These are phyloP conservation scores for Leptoxyphium fumago DNA, from an alignment of 2,329 filamentous ascomycete genomes.

Conservation along the genomic window DNA sequence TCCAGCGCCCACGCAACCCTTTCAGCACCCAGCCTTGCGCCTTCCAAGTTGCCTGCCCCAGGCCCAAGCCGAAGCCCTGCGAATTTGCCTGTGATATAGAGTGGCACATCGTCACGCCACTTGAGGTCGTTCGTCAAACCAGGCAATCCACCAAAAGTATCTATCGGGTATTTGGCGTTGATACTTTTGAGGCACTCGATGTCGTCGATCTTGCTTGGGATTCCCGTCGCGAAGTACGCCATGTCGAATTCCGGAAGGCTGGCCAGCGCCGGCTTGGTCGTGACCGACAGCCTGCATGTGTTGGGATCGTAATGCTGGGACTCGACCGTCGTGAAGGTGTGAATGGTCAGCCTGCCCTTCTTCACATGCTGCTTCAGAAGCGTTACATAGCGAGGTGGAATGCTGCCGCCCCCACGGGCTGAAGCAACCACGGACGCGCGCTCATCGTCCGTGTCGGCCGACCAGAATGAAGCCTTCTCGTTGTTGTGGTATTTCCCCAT, in stretches of 20 bases:
- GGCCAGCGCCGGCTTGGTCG: slow-evolving; percentile 38
- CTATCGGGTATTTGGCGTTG: slow-evolving; percentile 44
- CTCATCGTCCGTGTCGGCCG: slow-evolving; percentile 54
- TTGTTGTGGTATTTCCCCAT: slow-evolving; percentile 71
- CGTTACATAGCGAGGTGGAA: slow-evolving; percentile 54
- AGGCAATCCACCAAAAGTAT: slow-evolving; percentile 50
- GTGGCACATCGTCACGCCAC: slow-evolving; percentile 58
- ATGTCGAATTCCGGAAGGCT: slow-evolving; percentile 43
- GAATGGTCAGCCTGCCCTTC: slow-evolving; percentile 37
- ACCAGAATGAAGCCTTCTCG: slow-evolving; percentile 64
- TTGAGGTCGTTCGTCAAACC: slow-evolving; percentile 62
- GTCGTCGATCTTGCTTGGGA: slow-evolving; percentile 45
- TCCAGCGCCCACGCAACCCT: slow-evolving; percentile 57
- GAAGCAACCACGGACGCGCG: slow-evolving; percentile 48
- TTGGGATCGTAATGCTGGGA: slow-evolving; percentile 36
- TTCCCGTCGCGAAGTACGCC: slow-evolving; percentile 63
- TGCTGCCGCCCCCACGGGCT: slow-evolving; percentile 62
- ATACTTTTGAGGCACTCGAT: slow-evolving; percentile 50
- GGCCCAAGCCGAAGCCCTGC: slow-evolving; percentile 56
- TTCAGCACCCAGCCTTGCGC: slow-evolving; percentile 58
- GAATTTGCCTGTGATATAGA: slow-evolving; percentile 56
- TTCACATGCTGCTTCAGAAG: slow-evolving; percentile 47
- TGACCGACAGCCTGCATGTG: slow-evolving; percentile 36
- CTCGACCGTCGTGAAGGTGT: slow-evolving; percentile 42
- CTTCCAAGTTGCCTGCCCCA: slow-evolving; percentile 58